Percentiles rank a stretch among this genome's conserved stretches.
Evolutionary conservation across 2,329 filamentous ascomycete genomes (phyloP).

Genomic region (Fusarium buharicum): DNA sequence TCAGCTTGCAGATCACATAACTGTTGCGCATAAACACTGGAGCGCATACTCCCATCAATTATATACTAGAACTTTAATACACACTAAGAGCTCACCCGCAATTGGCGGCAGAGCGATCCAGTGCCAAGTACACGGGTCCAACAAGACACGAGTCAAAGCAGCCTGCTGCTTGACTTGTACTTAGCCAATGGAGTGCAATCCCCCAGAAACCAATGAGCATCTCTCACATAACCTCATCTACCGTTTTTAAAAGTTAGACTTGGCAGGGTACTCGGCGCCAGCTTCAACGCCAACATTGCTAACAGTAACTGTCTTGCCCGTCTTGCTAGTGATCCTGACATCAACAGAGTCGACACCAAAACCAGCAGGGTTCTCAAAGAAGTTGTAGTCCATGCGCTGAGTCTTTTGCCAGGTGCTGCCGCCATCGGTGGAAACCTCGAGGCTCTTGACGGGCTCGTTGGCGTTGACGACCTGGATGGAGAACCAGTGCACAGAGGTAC

Average conservation of each 20-base stretch:
- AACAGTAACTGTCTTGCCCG: constrained; percentile 62
- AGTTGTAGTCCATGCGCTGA: constrained; percentile 66
- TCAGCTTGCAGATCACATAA: not conserved
- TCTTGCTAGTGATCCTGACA: constrained; percentile 64
- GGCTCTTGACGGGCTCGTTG: constrained; percentile 63
- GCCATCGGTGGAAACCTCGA: constrained; percentile 71
- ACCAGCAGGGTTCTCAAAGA: constrained; percentile 68
- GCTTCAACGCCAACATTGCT: constrained; percentile 59
- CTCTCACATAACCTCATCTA: not conserved
- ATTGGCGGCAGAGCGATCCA: not conserved
- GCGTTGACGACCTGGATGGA: constrained; percentile 70
- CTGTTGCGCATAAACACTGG: not conserved
- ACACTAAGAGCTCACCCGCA: constrained; percentile 2
- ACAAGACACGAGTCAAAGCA: constrained; percentile 2
- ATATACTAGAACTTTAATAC: constrained; percentile 31
- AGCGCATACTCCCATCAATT: constrained; percentile 9
- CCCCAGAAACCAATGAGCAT: not conserved
- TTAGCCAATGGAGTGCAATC: not conserved
- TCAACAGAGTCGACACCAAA: constrained; percentile 65
- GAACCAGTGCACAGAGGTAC: constrained; percentile 56
- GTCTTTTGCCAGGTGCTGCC: constrained; percentile 69
- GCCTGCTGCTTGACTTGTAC: constrained; percentile 20
- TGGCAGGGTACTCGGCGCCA: constrained; percentile 45
- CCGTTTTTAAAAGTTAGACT: constrained; percentile 48
- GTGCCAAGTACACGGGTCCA: not conserved